Percentiles rank a stretch among this genome's conserved stretches.
Conservation (phyloP, 768 basidiomycete species). For the Cyathus striatus region DNA sequence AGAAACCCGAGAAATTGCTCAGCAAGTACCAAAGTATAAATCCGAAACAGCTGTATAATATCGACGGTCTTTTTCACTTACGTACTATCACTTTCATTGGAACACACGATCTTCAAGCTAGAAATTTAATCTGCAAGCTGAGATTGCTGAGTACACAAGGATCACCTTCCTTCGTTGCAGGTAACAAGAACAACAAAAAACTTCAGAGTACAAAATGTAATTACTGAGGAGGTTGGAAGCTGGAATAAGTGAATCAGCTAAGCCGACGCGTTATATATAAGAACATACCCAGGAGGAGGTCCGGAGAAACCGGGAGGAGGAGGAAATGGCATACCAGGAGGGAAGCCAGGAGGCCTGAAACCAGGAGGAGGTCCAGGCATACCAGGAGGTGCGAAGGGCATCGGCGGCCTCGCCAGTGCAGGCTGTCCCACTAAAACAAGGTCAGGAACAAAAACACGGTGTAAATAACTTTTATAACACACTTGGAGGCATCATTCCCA, state of each 20-base stretch:
- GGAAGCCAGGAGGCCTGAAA: constrained; percentile 81
- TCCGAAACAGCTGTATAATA: no score
- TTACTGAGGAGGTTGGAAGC: constrained; percentile 50
- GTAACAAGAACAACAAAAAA: constrained; percentile 1
- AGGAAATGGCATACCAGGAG: constrained; percentile 74
- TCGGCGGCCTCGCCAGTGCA: constrained; percentile 62
- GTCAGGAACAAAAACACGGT: constrained; percentile 10
- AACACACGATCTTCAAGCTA: no score
- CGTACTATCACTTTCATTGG: no score
- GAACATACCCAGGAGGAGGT: constrained; percentile 73
- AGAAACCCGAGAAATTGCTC: no score
- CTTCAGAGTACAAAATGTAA: constrained; percentile 6
- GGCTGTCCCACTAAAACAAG: constrained; percentile 50
- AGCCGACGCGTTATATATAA: constrained; percentile 3
- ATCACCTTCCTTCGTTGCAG: constrained; percentile 1
- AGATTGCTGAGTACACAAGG: constrained; percentile 1
- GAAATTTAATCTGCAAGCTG: no score
- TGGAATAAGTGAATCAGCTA: constrained; percentile 16
- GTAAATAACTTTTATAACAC: constrained; percentile 19
- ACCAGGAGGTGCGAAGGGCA: constrained; percentile 63
- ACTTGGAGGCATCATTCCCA: constrained; percentile 93
- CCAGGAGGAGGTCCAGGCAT: constrained; percentile 87
- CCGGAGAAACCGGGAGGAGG: constrained; percentile 79
- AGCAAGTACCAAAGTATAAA: no score
- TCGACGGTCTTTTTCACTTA: no score